A percentile compares a stretch with the other conserved stretches of the same genome.
phyloP scores from a whole-genome alignment of 345 rosid genomes.

The Lepidium didymum region DNA sequence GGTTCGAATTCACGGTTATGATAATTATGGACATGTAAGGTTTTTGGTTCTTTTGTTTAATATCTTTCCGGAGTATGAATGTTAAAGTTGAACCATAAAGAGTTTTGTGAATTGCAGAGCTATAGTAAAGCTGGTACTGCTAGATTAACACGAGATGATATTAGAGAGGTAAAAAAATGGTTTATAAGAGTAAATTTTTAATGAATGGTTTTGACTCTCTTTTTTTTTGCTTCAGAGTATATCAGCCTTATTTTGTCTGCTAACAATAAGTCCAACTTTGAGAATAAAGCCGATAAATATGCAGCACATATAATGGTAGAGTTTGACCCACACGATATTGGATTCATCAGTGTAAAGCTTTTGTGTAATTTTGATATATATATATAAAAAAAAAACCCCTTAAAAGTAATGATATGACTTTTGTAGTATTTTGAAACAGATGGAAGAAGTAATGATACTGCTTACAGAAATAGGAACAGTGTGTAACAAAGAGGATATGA shows the following conservation, averaged over 20 bases:
- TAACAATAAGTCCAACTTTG: constrained; percentile 41
- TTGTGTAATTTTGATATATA: constrained; percentile 29
- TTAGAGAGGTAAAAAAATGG: constrained; percentile 38
- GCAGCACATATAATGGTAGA: constrained; percentile 67
- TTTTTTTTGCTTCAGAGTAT: constrained; percentile 28
- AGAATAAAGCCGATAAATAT: constrained; percentile 51
- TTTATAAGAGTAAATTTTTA: constrained; percentile 35
- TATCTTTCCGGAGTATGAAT: neutral
- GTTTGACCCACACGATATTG: constrained; percentile 44
- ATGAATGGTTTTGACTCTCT: neutral
- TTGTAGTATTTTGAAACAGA: constrained; percentile 22
- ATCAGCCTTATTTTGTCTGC: constrained; percentile 55
- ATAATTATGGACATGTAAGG: constrained; percentile 61
- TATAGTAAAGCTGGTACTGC: constrained; percentile 65
- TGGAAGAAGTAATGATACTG: constrained; percentile 42
- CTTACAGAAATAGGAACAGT: constrained; percentile 36
- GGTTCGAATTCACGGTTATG: constrained; percentile 52
- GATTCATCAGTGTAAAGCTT: constrained; percentile 34
- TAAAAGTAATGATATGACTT: too few relatives aligned
- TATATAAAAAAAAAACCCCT: too few relatives aligned
- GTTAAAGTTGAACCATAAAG: neutral
- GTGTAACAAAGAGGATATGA: neutral
- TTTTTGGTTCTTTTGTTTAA: constrained; percentile 1
- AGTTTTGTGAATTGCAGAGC: constrained; percentile 35
- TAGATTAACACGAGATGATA: constrained; percentile 48